Base-by-base conservation (phyloP, 805 yeast species). In the Lipomyces spencermartinsiae region DNA sequence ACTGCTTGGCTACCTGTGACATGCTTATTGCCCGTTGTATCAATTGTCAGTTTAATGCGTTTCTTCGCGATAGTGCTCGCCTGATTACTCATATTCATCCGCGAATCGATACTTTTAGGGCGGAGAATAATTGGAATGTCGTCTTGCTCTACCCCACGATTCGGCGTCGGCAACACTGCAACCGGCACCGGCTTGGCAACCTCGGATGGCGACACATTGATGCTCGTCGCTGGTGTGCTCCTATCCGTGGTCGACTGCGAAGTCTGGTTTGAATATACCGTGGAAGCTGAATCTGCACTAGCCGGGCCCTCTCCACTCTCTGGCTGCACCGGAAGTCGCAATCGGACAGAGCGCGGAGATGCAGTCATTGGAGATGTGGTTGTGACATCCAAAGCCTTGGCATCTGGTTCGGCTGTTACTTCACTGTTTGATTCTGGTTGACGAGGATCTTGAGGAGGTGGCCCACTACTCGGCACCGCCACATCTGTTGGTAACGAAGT, bases 241-340 rank as follows among this genome's bases (percentile, higher is more conserved):
- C 49, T 43, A 43, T 43, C n/a, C 49, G 49, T 19, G n/a, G 8
- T 43, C 22, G 49, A 43, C 49, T 43, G 49, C 49, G 49, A 43
- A 16, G 49, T 43, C 49, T 19, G 22, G 2, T 43, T 19, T 16
- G 49, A 16, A 19, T 4, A n/a, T 6, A 7, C 49, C 16, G 49
- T 43, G 49, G 22, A 43, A 3, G 8, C 49, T 5, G 49, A 43
- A 43, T 43, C 49, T 16, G 49, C 49, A 14, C 49, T 43, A 43
- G 49, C 9, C 22, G 49, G 49, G 16, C 49, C 49, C 16, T 43
- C 7, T 43, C n/a, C 49, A 43, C 49, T 43, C 10, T 16, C 49
- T 16, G 49, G 10, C n/a, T 43, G 49, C 49, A 3, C 22, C 8
- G 49, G 49, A 16, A n/a, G 22, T 43, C 8, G 22, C 16, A n/a